Conservation (phyloP, 2,329 filamentous ascomycete species). For the Corinectria fuckeliana region DNA sequence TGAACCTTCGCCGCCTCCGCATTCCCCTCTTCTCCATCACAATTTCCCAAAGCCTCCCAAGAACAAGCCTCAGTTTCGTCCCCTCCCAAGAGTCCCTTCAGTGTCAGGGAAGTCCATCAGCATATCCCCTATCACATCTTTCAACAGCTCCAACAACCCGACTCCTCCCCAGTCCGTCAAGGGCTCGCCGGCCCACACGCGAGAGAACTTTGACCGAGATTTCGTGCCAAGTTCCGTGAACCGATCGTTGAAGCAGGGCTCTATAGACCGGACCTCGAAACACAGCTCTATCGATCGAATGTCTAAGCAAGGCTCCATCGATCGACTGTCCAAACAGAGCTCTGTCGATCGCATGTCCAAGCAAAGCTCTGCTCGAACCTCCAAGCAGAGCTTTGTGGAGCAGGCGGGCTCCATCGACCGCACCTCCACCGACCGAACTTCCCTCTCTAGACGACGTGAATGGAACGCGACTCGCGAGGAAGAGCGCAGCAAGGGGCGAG, state of each 20-base stretch:
- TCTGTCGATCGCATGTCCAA: neutral
- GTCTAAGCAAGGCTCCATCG: conserved; percentile 10
- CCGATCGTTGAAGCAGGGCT: conserved; percentile 6
- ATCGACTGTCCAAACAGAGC: neutral
- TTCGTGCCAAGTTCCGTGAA: neutral
- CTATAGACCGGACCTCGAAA: conserved; percentile 3
- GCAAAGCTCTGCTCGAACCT: neutral
- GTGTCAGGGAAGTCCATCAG: conserved; percentile 14
- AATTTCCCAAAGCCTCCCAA: conserved; percentile 13
- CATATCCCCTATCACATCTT: conserved; percentile 15
- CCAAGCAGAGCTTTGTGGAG: conserved; percentile 2
- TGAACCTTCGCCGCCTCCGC: conserved; percentile 1
- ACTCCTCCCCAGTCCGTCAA: conserved; percentile 42
- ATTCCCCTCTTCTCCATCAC: conserved; percentile 10
- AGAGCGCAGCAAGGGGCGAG: conserved; percentile 36
- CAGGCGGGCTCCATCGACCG: conserved; percentile 26
- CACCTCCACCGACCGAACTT: conserved; percentile 40
- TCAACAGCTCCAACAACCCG: conserved; percentile 31
- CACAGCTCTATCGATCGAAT: conserved; percentile 4
- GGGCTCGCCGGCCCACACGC: conserved; percentile 37
- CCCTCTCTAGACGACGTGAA: conserved; percentile 43
- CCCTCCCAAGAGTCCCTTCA: conserved; percentile 1
- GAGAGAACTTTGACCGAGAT: conserved; percentile 8
- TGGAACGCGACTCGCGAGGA: conserved; percentile 42
- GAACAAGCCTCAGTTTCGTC: conserved; percentile 8